Evolutionary conservation across 495 filamentous ascomycete genomes (phyloP).

Genomic region (Aspergillus campestris): DNA sequence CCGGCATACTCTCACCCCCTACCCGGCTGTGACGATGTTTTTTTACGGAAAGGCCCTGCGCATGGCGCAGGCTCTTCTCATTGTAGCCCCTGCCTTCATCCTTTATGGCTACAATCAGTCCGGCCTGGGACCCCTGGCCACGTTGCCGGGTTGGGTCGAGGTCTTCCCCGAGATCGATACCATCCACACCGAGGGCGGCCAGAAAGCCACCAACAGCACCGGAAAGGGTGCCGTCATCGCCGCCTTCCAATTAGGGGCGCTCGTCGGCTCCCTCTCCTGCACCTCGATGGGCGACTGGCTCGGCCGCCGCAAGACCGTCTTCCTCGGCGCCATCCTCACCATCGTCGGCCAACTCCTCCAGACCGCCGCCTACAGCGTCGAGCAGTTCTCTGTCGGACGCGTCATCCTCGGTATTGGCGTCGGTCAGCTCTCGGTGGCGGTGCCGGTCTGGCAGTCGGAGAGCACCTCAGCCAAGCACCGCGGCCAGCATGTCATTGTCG

Average conservation of each 20-base stretch:
- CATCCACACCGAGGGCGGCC: slow-evolving; percentile 19
- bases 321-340: slow-evolving; percentile 38
- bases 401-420: slow-evolving; percentile 50
- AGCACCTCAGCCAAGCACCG: slow-evolving; percentile 26
- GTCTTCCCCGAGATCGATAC: slow-evolving; percentile 28
- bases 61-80: slow-evolving; percentile 22
- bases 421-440: slow-evolving; percentile 49
- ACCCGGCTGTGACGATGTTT: not conserved
- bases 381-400: slow-evolving; percentile 35
- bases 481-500: slow-evolving; percentile 38
- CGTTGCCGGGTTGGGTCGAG: slow-evolving; percentile 19
- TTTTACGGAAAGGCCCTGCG: slow-evolving; percentile 12
- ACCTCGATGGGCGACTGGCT: slow-evolving; percentile 36
- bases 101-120: slow-evolving; percentile 30
- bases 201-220: slow-evolving; percentile 21
- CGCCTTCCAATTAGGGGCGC: slow-evolving; percentile 35
- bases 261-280: slow-evolving; percentile 32
- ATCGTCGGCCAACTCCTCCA: slow-evolving; percentile 45
- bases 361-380: slow-evolving; percentile 30
- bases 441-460: slow-evolving; percentile 45
- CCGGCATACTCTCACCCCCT: not conserved
- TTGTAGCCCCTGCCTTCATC: slow-evolving; percentile 31
- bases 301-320: slow-evolving; percentile 48
- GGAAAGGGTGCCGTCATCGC: slow-evolving; percentile 33
- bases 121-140: slow-evolving; percentile 18